A percentile compares a stretch with the other conserved stretches of the same genome.
Conservation (phyloP, 345 rosid species). For the Ricinus communis region DNA sequence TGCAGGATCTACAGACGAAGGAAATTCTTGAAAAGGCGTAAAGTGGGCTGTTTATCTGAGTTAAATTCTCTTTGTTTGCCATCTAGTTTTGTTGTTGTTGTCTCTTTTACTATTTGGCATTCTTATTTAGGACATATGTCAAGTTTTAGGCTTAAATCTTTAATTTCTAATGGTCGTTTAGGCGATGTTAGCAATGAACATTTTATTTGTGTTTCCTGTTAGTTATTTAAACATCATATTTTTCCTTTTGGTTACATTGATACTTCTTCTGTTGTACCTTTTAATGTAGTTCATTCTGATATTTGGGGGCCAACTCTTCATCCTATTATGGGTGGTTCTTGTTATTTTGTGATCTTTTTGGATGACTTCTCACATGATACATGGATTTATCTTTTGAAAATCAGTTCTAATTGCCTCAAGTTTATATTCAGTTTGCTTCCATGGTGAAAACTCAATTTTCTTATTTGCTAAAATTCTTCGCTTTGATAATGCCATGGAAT, state of each 20-base stretch:
- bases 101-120: no score
- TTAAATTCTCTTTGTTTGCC: no score
- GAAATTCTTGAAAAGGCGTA: no score
- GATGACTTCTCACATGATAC: neutral
- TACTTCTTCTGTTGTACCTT: neutral
- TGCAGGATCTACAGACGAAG: no score
- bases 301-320: neutral
- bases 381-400: neutral
- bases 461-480: neutral
- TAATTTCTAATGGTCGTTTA: neutral
- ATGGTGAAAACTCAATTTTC: neutral
- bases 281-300: neutral
- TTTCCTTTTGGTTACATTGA: neutral
- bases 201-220: neutral
- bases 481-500: conserved; percentile 5
- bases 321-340: neutral
- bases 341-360: neutral
- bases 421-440: neutral
- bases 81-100: no score
- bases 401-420: neutral
- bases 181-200: neutral
- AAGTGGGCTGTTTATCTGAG: no score
- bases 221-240: neutral
- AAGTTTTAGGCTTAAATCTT: no score
- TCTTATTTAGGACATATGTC: no score